Base-by-base conservation (phyloP, 2,329 filamentous ascomycete genomes). In the Diaporthe capsici region DNA sequence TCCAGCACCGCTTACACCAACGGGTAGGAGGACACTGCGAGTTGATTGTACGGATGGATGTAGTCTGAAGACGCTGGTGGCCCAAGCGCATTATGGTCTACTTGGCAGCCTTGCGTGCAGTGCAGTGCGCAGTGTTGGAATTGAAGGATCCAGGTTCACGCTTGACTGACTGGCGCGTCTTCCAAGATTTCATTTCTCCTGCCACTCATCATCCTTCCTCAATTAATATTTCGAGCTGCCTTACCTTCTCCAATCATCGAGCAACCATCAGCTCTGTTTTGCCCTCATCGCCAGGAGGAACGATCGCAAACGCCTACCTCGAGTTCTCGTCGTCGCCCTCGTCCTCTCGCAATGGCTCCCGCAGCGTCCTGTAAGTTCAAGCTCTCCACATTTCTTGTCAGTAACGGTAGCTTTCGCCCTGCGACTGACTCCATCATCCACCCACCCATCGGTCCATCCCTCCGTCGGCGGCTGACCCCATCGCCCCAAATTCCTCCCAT, bases 311-410 rank as follows among this genome's bases (percentile, higher is more conserved):
- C 13, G 17, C 44, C 12, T 15, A 5, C 6, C 25, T 34, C 15
- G 49, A 28, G 34, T 51, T 37, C 44, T 12, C 49, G 60, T 42
- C 53, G 20, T 47, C 65, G 44, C 58, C 34, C 60, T 70, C 37
- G 44, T 39, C 61, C 42, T 58, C 39, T 53, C 73, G 49, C 28
- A 74, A 77, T 77, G 76, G 76, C 76, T 67, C 76, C 70, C 53
- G 31, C 70, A 67, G 42, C 73, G 49, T 72, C 76, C 65, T 70
- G 76, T 77, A 72, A 77, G 76, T 75, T 58, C 57, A 37, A 70
- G 53, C 63, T 74, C 70, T 77, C 76, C 73, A 77, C 76, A 77
- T 57, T 75, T 76, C 67, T 44, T 71, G 58, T 75, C 67, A 72
- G 37, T 72, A 25, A 49, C 65, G 49, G 57, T 55, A 37, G 47